Base-by-base conservation (phyloP, 148 eudicot species). In the Limonium bicolor region DNA sequence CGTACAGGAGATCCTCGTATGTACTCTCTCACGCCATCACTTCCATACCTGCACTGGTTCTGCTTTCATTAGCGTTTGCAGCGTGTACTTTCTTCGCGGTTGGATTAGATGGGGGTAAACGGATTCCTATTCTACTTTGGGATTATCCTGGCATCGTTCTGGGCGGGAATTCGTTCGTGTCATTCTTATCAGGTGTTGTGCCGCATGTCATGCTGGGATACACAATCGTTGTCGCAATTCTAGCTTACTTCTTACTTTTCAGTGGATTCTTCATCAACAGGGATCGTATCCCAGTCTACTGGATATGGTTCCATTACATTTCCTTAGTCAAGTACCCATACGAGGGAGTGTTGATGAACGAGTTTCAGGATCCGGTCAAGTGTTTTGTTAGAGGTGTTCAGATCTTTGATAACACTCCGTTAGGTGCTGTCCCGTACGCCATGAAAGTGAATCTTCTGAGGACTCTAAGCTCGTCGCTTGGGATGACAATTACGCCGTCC, bases 271-370 rank as follows among this genome's bases (percentile, higher is more conserved):
- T 51, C 62, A 64, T 64, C 56, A 40, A 45, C 30, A 36, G 59
- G n/a, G 50, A 59, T 14, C 48, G 52, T 11, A 60, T 60, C 54
- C 71, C 71, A 0, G 20, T 12, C 13, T 55, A 55, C 46, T 66
- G 66, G 66, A 45, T 55, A 4, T 66, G 71, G 62, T 50, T 66
- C 33, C 66, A 60, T 24, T 66, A 66, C 55, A 24, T 50, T n/a
- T 60, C 71, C 9, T 62, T 66, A 10, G 53, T 60, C 6, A 66
- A 66, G 33, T 60, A 60, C 29, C 66, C 66, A 16, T 66, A 54
- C 36, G 62, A 66, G 34, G 67, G 61, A 21, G 67, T 62, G 10
- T 12, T 55, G 30, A 22, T 24, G 12, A 55, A 55, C 38, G 61
- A 62, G 47, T 55, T 55, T 11, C 27, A 49, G 38, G 22, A 49